phyloP scores from a whole-genome alignment of 2,329 filamentous ascomycete genomes.

The Fragosphaeria purpurea region DNA sequence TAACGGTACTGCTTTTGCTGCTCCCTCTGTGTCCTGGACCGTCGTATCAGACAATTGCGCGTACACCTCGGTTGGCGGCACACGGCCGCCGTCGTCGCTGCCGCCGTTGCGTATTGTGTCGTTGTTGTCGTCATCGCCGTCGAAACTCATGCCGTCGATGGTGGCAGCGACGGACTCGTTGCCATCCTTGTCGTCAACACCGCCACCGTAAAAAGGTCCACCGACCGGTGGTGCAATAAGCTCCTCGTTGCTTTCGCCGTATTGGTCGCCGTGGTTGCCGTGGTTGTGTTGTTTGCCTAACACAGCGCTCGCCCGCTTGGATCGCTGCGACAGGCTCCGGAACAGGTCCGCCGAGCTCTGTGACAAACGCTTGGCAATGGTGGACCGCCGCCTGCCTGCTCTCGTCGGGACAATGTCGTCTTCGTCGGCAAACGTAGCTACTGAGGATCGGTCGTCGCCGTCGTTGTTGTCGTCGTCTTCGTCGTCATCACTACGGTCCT shows the following conservation, averaged over 20 bases:
- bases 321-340: conserved; percentile 32
- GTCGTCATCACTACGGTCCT: conserved; percentile 26
- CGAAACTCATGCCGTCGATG: conserved; percentile 41
- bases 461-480: conserved; percentile 21
- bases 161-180: conserved; percentile 47
- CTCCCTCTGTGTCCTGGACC: too few species aligned
- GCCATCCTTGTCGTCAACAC: conserved; percentile 22
- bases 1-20: too few species aligned
- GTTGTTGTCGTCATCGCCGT: conserved; percentile 26
- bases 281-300: not conserved
- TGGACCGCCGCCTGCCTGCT: conserved; percentile 21
- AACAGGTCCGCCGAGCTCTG: conserved; percentile 34
- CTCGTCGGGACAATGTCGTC: conserved; percentile 32
- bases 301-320: conserved; percentile 17
- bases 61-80: too few species aligned
- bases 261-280: conserved; percentile 5
- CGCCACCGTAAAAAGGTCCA: conserved; percentile 29
- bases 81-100: not conserved
- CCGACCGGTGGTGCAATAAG: conserved; percentile 27
- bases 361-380: conserved; percentile 38
- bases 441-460: conserved; percentile 50
- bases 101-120: conserved; percentile 19
- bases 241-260: conserved; percentile 34
- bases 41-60: too few species aligned
- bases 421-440: conserved; percentile 59